A percentile compares a stretch with the other conserved stretches of the same genome.
Conservation (phyloP, 2,329 filamentous ascomycete genomes). For the Xylariaceae sp. region DNA sequence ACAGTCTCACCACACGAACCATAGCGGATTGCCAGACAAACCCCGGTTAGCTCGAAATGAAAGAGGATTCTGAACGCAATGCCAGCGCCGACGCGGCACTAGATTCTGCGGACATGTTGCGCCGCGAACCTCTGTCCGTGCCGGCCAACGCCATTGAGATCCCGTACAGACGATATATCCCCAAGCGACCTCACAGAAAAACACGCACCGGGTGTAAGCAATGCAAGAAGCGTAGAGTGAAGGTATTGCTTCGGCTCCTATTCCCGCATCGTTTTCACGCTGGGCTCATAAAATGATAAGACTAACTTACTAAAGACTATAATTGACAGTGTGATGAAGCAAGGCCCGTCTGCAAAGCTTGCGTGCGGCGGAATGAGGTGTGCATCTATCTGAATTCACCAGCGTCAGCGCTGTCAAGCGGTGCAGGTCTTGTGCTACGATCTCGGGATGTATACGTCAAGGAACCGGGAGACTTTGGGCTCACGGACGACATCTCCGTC, state of each 20-base stretch:
- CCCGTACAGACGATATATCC: slow-evolving; percentile 32
- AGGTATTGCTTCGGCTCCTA: slow-evolving; percentile 19
- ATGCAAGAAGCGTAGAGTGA: slow-evolving; percentile 54
- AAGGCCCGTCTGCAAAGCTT: slow-evolving; percentile 47
- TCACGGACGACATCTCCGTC: slow-evolving; percentile 14
- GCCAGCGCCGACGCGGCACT: slow-evolving; percentile 12
- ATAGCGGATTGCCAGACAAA: too few species aligned
- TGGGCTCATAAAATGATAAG: not conserved
- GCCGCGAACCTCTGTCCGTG: not conserved
- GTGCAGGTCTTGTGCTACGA: not conserved
- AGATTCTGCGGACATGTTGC: not conserved
- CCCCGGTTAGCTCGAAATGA: not conserved
- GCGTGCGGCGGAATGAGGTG: slow-evolving; percentile 43
- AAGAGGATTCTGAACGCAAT: slow-evolving; percentile 8
- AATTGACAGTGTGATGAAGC: slow-evolving; percentile 46
- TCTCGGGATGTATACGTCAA: slow-evolving; percentile 4
- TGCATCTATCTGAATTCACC: slow-evolving; percentile 43
- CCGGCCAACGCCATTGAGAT: not conserved
- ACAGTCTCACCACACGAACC: not conserved
- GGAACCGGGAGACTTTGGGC: not conserved
- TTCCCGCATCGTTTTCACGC: not conserved
- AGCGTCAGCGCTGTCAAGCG: not conserved
- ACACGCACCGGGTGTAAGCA: slow-evolving; percentile 50
- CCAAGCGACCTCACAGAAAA: slow-evolving; percentile 54
- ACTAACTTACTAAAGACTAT: slow-evolving; percentile 10